Evolutionary conservation across 305 asterid species (phyloP).

Genomic region (Fraxinus velutina): DNA sequence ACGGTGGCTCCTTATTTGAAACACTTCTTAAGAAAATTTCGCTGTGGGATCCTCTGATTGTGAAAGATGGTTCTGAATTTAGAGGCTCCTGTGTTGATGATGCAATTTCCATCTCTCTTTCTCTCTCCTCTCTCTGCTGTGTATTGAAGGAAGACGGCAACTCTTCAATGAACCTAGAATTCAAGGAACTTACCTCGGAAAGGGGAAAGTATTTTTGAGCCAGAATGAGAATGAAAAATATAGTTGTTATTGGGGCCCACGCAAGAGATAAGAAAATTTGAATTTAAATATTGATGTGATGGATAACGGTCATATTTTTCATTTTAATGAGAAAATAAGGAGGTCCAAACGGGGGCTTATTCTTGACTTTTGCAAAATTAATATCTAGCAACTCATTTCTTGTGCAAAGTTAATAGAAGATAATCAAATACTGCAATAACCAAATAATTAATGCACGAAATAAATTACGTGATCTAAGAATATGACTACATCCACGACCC

Average conservation of each 20-base stretch:
- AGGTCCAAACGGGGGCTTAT: no score
- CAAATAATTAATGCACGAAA: not conserved
- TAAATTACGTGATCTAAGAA: no score
- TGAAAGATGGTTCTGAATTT: slow-evolving; percentile 38
- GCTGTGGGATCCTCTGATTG: slow-evolving; percentile 41
- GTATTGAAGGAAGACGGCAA: not conserved
- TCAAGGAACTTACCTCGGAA: not conserved
- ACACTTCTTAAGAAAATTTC: slow-evolving; percentile 50
- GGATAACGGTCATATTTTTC: no score
- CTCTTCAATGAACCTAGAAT: not conserved
- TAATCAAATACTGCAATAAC: not conserved
- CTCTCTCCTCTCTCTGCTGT: not conserved
- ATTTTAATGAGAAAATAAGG: no score
- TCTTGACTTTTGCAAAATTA: not conserved
- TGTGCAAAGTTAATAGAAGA: not conserved
- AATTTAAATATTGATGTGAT: no score
- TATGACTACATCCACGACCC: not conserved
- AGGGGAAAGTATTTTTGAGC: not conserved
- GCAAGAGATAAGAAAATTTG: no score
- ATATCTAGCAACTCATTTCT: not conserved
- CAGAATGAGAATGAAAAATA: no score
- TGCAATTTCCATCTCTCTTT: slow-evolving; percentile 10
- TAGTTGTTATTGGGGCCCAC: no score
- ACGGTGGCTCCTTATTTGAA: slow-evolving; percentile 62
- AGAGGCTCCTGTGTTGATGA: slow-evolving; percentile 35